Evolutionary conservation across 2,329 filamentous ascomycete genomes (phyloP).

Genomic region (Teratosphaeria destructans): DNA sequence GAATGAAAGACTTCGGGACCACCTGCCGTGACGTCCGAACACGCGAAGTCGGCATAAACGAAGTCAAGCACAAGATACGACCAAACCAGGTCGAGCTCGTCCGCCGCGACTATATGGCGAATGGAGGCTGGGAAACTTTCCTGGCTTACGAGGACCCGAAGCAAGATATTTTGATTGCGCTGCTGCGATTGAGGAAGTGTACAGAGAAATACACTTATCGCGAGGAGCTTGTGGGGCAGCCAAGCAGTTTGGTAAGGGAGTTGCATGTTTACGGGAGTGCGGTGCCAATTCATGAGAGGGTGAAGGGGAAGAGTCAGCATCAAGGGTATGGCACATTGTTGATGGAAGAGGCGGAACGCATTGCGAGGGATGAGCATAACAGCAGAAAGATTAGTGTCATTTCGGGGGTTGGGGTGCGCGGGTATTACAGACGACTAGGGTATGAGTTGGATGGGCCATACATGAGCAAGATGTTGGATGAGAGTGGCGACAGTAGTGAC

Average conservation of each 20-base stretch:
- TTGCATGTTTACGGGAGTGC: conserved; percentile 95
- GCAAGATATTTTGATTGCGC: conserved; percentile 90
- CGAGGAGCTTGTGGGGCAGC: conserved; percentile 73
- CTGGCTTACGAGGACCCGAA: conserved; percentile 96
- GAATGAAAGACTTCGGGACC: conserved; percentile 98
- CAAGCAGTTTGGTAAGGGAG: conserved; percentile 84
- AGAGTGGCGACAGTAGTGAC: conserved; percentile 18
- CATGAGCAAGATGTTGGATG: conserved; percentile 30
- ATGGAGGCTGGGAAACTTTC: conserved; percentile 98
- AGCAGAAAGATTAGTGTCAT: conserved; percentile 94
- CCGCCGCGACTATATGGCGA: conserved; percentile 84
- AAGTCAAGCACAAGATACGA: conserved; percentile 97
- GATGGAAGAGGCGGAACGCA: conserved; percentile 97
- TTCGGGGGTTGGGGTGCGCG: conserved; percentile 90
- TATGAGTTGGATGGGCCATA: conserved; percentile 92
- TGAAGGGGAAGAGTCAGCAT: conserved; percentile 95
- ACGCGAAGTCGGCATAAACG: conserved; percentile 93
- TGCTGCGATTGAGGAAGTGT: conserved; percentile 83
- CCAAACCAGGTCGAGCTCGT: conserved; percentile 94
- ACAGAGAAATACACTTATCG: conserved; percentile 86
- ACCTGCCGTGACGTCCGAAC: conserved; percentile 94
- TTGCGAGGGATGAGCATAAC: conserved; percentile 86
- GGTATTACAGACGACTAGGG: conserved; percentile 87
- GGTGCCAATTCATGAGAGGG: conserved; percentile 91
- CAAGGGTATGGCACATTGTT: conserved; percentile 91